These are phyloP conservation scores for Clavaria fumosa DNA, from an alignment of 768 basidiomycete genomes.

Conservation along the genomic window DNA sequence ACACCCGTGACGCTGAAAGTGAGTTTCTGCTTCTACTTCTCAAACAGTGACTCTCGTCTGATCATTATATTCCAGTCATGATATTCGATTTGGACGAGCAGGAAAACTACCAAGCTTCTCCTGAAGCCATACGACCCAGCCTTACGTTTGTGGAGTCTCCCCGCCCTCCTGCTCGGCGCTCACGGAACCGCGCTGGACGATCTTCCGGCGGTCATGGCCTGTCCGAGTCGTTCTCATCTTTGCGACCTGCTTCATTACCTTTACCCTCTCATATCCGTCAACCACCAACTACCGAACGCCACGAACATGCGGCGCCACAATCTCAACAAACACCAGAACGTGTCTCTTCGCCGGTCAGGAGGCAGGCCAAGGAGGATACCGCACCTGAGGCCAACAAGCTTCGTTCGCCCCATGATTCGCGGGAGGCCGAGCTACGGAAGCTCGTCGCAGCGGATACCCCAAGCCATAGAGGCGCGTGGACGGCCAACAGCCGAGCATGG, in stretches of 20 bases:
- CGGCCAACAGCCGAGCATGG: conserved; percentile 48
- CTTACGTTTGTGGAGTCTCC: conserved; percentile 31
- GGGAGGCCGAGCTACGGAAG: conserved; percentile 37
- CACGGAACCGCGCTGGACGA: conserved; percentile 18
- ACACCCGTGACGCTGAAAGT: conserved; percentile 22
- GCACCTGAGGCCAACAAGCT: neutral
- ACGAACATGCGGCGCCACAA: conserved; percentile 18
- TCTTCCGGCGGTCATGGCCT: conserved; percentile 25
- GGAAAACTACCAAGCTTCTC: conserved; percentile 17
- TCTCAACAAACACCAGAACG: conserved; percentile 17
- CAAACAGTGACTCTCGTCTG: neutral
- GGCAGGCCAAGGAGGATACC: conserved; percentile 6
- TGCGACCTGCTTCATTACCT: conserved; percentile 60
- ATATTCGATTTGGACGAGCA: conserved; percentile 61
- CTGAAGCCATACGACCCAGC: conserved; percentile 18
- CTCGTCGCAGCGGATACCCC: conserved; percentile 56
- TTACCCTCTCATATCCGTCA: conserved; percentile 42
- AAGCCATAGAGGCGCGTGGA: conserved; percentile 62
- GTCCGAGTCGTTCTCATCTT: conserved; percentile 38
- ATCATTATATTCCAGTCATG: conserved; percentile 29
- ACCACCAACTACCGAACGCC: conserved; percentile 25
- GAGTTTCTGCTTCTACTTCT: conserved; percentile 25
- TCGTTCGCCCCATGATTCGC: neutral
- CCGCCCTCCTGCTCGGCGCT: conserved; percentile 16
- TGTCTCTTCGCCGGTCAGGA: neutral